Evolutionary conservation across 495 filamentous ascomycete genomes (phyloP).

Genomic region (Rostrohypoxylon terebratum): DNA sequence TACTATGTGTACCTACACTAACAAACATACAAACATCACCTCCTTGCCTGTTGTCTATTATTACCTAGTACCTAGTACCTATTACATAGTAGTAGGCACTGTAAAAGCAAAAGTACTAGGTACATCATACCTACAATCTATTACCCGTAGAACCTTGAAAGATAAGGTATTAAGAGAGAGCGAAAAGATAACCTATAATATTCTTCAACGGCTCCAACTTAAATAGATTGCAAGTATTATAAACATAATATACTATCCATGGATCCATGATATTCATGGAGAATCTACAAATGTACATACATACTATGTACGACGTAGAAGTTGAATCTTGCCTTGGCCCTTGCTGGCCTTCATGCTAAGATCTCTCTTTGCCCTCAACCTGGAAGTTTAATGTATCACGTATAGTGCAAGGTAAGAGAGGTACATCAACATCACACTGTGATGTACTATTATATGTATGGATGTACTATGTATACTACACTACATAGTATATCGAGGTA

Average conservation of each 20-base stretch:
- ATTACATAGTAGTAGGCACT: background rate
- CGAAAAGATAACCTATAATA: constrained; percentile 5
- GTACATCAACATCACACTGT: background rate
- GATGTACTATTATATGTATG: background rate
- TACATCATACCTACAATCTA: constrained; percentile 6
- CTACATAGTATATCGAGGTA: background rate
- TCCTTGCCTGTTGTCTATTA: constrained; percentile 8
- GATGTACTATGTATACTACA: too few species aligned
- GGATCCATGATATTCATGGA: background rate
- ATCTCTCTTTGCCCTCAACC: background rate
- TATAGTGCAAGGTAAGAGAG: background rate
- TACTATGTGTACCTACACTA: too few species aligned
- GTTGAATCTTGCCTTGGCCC: constrained; percentile 19
- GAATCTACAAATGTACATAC: background rate
- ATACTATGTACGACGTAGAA: background rate
- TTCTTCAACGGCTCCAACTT: constrained; percentile 7
- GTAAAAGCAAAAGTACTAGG: constrained; percentile 1
- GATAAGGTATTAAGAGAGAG: constrained; percentile 1
- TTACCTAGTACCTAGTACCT: too few species aligned
- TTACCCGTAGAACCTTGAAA: constrained; percentile 8
- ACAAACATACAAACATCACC: constrained; percentile 13
- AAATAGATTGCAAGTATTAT: background rate
- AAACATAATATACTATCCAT: background rate
- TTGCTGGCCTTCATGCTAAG: constrained; percentile 7
- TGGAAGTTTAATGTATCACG: constrained; percentile 17